These are phyloP conservation scores for Mallotus repandus DNA, from an alignment of 441 rosid genomes.

Conservation along the genomic window DNA sequence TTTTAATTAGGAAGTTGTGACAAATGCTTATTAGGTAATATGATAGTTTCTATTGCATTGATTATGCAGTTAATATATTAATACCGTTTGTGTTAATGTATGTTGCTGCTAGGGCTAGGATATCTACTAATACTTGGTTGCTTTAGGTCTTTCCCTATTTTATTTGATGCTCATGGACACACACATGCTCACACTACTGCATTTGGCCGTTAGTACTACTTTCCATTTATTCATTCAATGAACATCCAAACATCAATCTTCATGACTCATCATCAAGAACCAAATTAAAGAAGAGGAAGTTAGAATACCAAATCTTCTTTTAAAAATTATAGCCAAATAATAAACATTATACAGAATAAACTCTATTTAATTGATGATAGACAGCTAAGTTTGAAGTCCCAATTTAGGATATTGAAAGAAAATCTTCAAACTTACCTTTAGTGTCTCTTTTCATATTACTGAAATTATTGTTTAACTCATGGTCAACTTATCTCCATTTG, in stretches of 20 bases:
- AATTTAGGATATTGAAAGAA: neutral
- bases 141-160: neutral
- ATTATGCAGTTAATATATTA: neutral
- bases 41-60: neutral
- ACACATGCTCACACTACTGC: neutral
- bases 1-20: neutral
- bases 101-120: neutral
- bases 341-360: neutral
- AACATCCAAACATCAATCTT: neutral
- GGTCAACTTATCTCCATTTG: neutral
- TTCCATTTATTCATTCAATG: neutral
- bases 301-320: neutral
- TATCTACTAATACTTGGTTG: neutral
- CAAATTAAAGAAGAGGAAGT: neutral
- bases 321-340: neutral
- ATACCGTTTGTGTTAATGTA: neutral
- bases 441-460: conserved; percentile 2
- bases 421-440: neutral
- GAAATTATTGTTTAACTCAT: neutral
- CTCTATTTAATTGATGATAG: neutral
- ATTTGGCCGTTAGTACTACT: neutral
- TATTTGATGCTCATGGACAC: too few relatives aligned
- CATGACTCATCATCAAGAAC: neutral
- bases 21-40: conserved; percentile 1
- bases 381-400: neutral